Percentiles rank a stretch among this genome's conserved stretches.
Conservation (phyloP, 1,284 basidiomycete species). For the Neonothopanus nambi region DNA sequence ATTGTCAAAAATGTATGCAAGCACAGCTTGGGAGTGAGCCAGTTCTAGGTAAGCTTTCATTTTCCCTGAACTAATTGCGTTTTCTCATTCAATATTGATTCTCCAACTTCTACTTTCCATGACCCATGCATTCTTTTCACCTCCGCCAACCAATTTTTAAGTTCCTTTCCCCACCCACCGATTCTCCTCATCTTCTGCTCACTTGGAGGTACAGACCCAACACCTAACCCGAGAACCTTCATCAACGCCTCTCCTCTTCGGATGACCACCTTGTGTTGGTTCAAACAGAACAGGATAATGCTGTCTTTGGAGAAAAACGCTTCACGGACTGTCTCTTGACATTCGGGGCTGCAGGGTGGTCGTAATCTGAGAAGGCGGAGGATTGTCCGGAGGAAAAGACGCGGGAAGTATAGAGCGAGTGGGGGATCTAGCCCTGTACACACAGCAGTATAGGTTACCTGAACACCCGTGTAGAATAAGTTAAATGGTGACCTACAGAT, state of each 20-base stretch:
- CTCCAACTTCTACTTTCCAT: too few relatives aligned
- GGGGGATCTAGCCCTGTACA: slow-evolving; percentile 64
- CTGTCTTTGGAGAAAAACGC: slow-evolving; percentile 52
- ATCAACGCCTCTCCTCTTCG: slow-evolving; percentile 27
- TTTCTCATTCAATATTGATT: too few relatives aligned
- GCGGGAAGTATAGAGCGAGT: slow-evolving; percentile 55
- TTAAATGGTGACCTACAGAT: slow-evolving; percentile 63
- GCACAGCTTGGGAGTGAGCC: too few relatives aligned
- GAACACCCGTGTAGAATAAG: too few relatives aligned
- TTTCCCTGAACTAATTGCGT: too few relatives aligned
- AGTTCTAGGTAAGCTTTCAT: too few relatives aligned
- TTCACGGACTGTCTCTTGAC: slow-evolving; percentile 42
- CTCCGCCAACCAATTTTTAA: slow-evolving; percentile 34
- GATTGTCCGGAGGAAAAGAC: slow-evolving; percentile 52
- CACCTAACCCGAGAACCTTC: slow-evolving; percentile 29
- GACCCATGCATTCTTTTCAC: too few relatives aligned
- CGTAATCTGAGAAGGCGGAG: slow-evolving; percentile 42
- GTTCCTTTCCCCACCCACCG: slow-evolving; percentile 40
- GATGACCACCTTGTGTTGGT: slow-evolving; percentile 38
- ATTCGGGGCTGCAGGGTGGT: slow-evolving; percentile 51
- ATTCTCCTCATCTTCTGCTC: slow-evolving; percentile 45
- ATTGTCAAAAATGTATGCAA: too few relatives aligned
- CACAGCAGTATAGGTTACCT: background rate
- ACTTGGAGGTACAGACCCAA: slow-evolving; percentile 22
- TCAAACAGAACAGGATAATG: slow-evolving; percentile 60